Base-by-base conservation (phyloP, 805 yeast genomes). In the Candida vartiovaarae region DNA sequence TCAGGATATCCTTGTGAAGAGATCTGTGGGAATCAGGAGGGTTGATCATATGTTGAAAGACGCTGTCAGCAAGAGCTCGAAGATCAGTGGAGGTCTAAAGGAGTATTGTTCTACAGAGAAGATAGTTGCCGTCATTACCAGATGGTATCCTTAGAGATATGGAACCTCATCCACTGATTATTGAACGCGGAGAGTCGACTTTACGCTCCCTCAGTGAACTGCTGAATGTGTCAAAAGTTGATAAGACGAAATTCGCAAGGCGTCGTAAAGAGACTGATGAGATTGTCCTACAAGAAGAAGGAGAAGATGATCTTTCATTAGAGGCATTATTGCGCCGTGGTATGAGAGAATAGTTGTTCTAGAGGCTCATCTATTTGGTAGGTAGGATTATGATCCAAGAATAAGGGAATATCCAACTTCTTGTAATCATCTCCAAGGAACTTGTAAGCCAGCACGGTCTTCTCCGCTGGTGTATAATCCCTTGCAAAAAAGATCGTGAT, bases 101-200 rank as follows among this genome's bases (percentile, higher is more conserved):
- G 52, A 52, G 3, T 44, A 48, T n/a, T 44, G 49, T 11, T 29
- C 38, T 5, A 23, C 42, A 10, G 48, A 46, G 4, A 53, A 56
- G 30, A 47, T 53, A 7, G 47, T 65, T 65, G 39, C 60, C 67
- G 15, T 60, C 57, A 15, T 42, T 62, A 8, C 60, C 64, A 1
- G 52, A 53, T 11, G 46, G 48, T 15, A 38, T 56, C 7, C 38
- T 46, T 29, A 47, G 43, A 3, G 57, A 54, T 3, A 47, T 51
- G 4, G 39, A 51, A 1, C 56, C 55, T 8, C 46, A 54, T 20
- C 42, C 47, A 3, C 32, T 44, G 8, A 34, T 51, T 3, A 26
- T 42, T 8, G 25, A 34, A 4, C 20, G 31, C 3, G 47, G 58
- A 3, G 47, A 50, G 4, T 48, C 44, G 8, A 44, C 47, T 3